Base-by-base conservation (phyloP, 2,329 filamentous ascomycete genomes). In the Neurospora crassa region DNA sequence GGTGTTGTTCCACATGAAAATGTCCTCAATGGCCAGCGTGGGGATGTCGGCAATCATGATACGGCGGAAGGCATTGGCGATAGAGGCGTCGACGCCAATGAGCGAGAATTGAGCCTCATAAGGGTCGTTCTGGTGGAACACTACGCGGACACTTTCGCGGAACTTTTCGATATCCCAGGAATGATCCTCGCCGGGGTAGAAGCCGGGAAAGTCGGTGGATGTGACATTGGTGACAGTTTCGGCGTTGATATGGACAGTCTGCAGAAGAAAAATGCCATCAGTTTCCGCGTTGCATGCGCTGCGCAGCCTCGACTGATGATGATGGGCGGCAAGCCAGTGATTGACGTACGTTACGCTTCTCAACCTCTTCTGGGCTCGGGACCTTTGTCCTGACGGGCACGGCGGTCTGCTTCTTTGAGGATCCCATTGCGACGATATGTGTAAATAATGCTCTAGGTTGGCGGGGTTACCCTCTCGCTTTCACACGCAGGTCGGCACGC, bases 31-130 rank as follows among this genome's bases (percentile, higher is more conserved):
- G 76, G 96, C 96, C 67, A 99, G 87, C 2, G 94, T 96, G 20
- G 95, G 94, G 70, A 99, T 92, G 84, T 99, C 96, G 76, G 95
- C 88, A 81, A 99, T 91, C 78, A 98, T 87, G 77, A 98, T 98
- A 77, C 96, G 93, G 73, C 96, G 94, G 85, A 98, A 97, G 78
- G 96, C 96, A 81, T 99, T 99, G 78, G 96, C 93, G 79, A 99
- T 90, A 70, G 93, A 91, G 78, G 96, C 94, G 80, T 99, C 96
- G 77, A 97, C 84, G 76, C 95, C 94, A 77, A 97, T 87, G 74
- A 99, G 89, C 42, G 94, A 97, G 84, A 99, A 99, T 71, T 91
- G 91, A 63, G 93, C 85, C 78, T 97, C 90, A 79, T 89, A 87
- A 72, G 87, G 87, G 68, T 91, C 87, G 80, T 96, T 96, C 76